Percentiles rank a stretch among this genome's conserved stretches.
phyloP scores from a whole-genome alignment of 352 stramenopile species.

The Pythium plurisporium region DNA sequence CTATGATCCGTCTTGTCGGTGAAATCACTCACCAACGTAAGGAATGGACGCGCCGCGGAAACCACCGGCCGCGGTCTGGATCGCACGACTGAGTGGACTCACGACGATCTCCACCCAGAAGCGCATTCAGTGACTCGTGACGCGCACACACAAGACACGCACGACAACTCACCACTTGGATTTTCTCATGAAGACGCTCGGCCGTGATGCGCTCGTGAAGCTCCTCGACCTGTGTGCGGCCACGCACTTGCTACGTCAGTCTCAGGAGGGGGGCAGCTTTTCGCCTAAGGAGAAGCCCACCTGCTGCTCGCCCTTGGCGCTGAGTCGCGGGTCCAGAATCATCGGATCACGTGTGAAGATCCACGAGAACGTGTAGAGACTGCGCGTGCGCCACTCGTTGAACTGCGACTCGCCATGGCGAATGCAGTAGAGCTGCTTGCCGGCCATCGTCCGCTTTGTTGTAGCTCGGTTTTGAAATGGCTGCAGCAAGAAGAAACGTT shows the following conservation, averaged over 20 bases:
- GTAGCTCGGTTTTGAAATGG: neutral
- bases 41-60: conserved; percentile 54
- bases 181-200: conserved; percentile 45
- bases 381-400: conserved; percentile 82
- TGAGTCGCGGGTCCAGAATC: conserved; percentile 79
- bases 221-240: conserved; percentile 28
- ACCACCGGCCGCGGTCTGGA: conserved; percentile 68
- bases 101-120: conserved; percentile 52
- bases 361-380: conserved; percentile 81
- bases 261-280: neutral
- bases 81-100: conserved; percentile 76
- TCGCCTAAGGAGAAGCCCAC: conserved; percentile 15
- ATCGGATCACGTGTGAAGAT: conserved; percentile 81
- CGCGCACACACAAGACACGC: neutral
- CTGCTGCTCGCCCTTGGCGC: conserved; percentile 64
- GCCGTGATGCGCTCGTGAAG: conserved; percentile 37
- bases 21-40: conserved; percentile 37
- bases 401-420: conserved; percentile 85
- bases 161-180: conserved; percentile 52
- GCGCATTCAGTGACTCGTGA: neutral
- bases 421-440: conserved; percentile 84
- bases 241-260: neutral
- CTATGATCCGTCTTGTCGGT: neutral
- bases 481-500: neutral
- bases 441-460: neutral